Base-by-base conservation (phyloP, 1,284 basidiomycete species). In the Exobasidium rhododendri region DNA sequence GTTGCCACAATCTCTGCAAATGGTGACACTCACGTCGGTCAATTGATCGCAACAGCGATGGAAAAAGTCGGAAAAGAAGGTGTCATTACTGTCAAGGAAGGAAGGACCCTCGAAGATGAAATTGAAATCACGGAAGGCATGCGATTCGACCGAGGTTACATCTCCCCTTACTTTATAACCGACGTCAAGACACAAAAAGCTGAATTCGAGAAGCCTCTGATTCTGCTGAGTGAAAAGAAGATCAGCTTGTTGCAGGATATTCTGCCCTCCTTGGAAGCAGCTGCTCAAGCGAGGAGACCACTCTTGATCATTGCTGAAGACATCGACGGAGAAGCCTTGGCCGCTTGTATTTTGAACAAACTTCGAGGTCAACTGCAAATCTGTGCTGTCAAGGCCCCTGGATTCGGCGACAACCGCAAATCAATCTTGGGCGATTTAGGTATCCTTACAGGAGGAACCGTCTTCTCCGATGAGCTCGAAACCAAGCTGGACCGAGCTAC, bases 1-100 rank as follows among this genome's bases (percentile, higher is more conserved):
- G 94, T 98, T 67, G 94, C 94, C 20, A 98, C 94, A 74, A 98
- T 98, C 82, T 96, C 92, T 47, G 94, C 94, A 61, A 98, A 98
- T 82, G 94, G 94, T 65, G 94, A 97, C 83, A 85, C 83, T 22
- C 93, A 97, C 81, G 86, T 98, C 71, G 94, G 94, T 59, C 88
- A 89, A 81, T 86, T 98, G 78, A 97, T 97, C 82, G 93, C 94
- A n/a, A 92, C 93, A 79, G 94, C 94, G 2, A 97, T 97, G 94
- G 94, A 97, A 83, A 97, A 97, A 83, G 94, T 97, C 67, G 94
- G 94, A 81, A 97, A 97, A 84, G 94, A 98, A 83, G 94, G 94
- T 81, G 94, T 97, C 80, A 97, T 98, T 84, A 98, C 94, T 65
- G 94, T 98, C 82, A 97, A 96, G 85, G 94, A 97, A 83, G 94